Evolutionary conservation across 306 rosid species (phyloP), one percentile per base, ranked within the genome.

Genomic region (Vicia faba): DNA sequence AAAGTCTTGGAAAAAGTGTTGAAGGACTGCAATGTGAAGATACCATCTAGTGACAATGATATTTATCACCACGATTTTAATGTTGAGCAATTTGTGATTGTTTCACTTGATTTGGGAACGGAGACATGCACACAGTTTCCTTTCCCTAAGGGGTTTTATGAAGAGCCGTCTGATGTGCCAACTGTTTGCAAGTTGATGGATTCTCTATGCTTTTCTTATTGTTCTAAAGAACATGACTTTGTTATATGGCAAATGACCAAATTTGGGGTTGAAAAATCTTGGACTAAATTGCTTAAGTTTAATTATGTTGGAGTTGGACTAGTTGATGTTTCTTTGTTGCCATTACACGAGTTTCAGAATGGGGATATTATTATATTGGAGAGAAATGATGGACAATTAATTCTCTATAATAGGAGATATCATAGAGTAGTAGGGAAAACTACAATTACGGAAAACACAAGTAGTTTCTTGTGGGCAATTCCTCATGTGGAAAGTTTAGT

Each of bases 341-440:
- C 31, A 4, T 28, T 28, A 3, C 5, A 28, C 5, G 5, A 3
- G 5, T 28, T 28, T 4, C 5, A 28, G 31, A 28, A 28, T 28
- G 31, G 31, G 0, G 31, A 28, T 28, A 25, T 25, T 2, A 2
- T 25, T 0, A 0, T 25, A 25, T 25, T 3, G 28, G 3, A 25
- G 3, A 4, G 33, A 28, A 28, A 28, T 4, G 33, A 0, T 28
- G 5, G 33, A 28, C 33, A 28, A 4, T 5, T 28, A 28, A 5
- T 54, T 54, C 15, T 2, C 60, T 53, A 53, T 54, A 25, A 54
- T 54, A 25, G 36, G 36, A 54, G 38, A 54, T 36, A 54, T 20
- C 1, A 20, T 2, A 20, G 23, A 20, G 23, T 20, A 20, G 2
- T 20, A 1, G 23, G 23, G 23, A 20, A 20, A 20, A 20, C 23